Base-by-base conservation (phyloP, 108 stramenopile species). In the Aureococcus anophagefferens region DNA sequence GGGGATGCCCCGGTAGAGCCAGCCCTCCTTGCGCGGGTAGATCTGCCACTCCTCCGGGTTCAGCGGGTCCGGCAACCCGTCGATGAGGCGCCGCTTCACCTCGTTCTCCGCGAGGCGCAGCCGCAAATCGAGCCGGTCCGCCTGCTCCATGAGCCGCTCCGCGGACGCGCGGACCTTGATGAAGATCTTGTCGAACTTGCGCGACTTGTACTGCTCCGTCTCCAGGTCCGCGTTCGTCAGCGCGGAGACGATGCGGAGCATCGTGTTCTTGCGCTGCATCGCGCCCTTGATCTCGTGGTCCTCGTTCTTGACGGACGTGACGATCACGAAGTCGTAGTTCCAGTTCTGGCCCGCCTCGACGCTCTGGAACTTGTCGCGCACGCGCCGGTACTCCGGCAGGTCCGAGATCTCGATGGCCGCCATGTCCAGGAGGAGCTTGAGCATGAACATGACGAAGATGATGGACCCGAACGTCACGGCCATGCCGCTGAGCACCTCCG, bases 101-200 rank as follows among this genome's bases (percentile, higher is more conserved):
- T 31, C 11, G 4, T 4, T 30, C 18, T 59, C 51, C 1, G 17
- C 51, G 17, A 59, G 25, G 25, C 51, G 51, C 1, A 59, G 25
- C 51, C 35, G 40, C 30, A 63, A 35, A 30, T 72, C 68, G 37
- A 64, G 33, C 30, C 76, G 71, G 33, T 77, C 80, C 46, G 80
- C 80, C 35, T 81, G 72, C 29, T 40, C 64, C 63, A 35, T 17
- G 34, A 81, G 75, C 30, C 80, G 79, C 18, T 76, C 66, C 70
- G 72, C 3, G 0, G 79, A 72, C n/a, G 62, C 74, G 25, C 80
- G 80, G 33, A 81, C 70, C 44, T 81, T 81, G 35, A 70, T 73
- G 72, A 72, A 74, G 30, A 81, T 51, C 46, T 69, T 37, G 29
- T 75, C 68, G 62, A 67, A 62, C 33, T 75, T 35, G 21, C 37